Evolutionary conservation across 306 rosid genomes (phyloP), one percentile per base, ranked within the genome.

Genomic region (Elaeagnus macrophylla): DNA sequence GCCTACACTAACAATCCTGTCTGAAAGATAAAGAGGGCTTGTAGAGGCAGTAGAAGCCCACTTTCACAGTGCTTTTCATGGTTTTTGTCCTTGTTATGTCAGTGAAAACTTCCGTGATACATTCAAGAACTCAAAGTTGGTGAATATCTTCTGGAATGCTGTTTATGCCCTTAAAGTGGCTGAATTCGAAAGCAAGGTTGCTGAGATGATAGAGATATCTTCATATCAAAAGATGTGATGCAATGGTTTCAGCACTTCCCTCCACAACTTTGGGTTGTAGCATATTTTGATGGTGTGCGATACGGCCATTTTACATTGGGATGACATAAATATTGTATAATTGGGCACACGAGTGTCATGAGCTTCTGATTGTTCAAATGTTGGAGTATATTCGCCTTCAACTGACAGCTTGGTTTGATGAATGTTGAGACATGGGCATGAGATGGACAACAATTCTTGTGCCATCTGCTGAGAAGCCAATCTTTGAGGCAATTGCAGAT

Each of bases 311-410:
- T 83, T 65, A 76, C 89, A 0, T 74, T 91, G 13, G 93, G 96
- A 86, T 91, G 36, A 91, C 97, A 36, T 96, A 91, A 67, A 77
- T 91, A 71, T 68, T 91, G 72, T 91, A 91, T 72, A 91, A 86
- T 64, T 91, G 97, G 97, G 96, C 97, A 50, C 96, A 78, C 44
- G 96, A 91, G 71, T 91, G 97, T 60, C 97, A 91, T 53, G 97
- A 91, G 66, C 97, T 91, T 66, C 97, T 96, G 13, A 40, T 91
- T 42, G 95, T 82, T 68, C 97, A 86, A 71, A 91, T 91, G 97
- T 80, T 91, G 97, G 97, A 91, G 72, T 72, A 91, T 69, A 75
- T 91, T 54, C 95, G 97, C 49, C 77, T 68, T 48, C 95, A 80
- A 57, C 62, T 91, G 80, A 51, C 75, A 5, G 72, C 78, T 54